Base-by-base conservation (phyloP, 2,329 filamentous ascomycete genomes). In the Penicillium brevicompactum region DNA sequence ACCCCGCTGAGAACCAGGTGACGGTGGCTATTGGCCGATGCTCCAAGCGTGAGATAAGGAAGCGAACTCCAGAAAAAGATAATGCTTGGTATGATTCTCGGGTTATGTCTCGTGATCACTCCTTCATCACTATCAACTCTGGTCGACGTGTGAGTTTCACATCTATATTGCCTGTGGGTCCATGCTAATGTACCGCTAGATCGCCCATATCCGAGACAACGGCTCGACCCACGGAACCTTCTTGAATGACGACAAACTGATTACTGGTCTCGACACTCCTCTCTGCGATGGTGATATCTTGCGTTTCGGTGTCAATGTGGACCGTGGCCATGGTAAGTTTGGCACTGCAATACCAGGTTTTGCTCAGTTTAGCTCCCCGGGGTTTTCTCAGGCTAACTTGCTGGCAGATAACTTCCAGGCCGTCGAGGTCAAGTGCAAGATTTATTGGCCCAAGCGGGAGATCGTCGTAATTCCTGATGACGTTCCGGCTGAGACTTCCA, bases 221-320 rank as follows among this genome's bases (percentile, higher is more conserved):
- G 78, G 77, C 32, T 87, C 84, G 8, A 85, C 86, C 78, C 85
- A 88, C 66, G 85, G 85, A 30, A 87, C 84, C 16, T 79, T 71
- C 55, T 59, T 87, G 46, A 84, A 86, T 61, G 75, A 76, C 34
- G 63, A 59, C 38, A 76, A 73, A 38, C 65, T 84, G 24, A 53
- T 64, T 4, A 49, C 76, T 10, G 70, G 69, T 3, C 60, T 74
- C 49, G 70, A 74, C 16, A 74, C 76, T 47, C 56, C 69, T 2
- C 57, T 84, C 24, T 67, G 68, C 1, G 68, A 59, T 46, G 71
- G 68, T 14, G 74, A 76, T 59, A 53, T 70, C 2, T 41, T 77
- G 27, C 70, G 66, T 4, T 81, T 84, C 64, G 82, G 82, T 16
- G 71, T 75, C 34, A 73, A 79, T 56, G 80, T 84, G 22, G 75